Evolutionary conservation across 2,329 filamentous ascomycete genomes (phyloP), one percentile per base, ranked within the genome.

Genomic region (Metarhizium guizhouense): DNA sequence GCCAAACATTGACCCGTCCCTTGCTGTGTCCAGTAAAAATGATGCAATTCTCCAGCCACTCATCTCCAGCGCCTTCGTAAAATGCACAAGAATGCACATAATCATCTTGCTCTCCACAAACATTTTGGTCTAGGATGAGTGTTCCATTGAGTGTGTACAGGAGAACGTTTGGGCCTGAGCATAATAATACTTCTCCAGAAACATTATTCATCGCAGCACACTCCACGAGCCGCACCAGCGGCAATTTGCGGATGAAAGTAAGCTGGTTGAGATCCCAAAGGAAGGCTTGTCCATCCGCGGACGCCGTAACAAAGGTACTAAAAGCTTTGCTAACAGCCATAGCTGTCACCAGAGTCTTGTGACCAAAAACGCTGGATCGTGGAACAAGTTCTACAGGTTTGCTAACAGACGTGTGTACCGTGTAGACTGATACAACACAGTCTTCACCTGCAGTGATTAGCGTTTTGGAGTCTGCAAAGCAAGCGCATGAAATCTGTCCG

Each of bases 221-320:
- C 71, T 95, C 83, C 2, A 82, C 75, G 0, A 77, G 71, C 4
- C 81, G 77, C 3, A 77, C 76, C 16, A 77, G 69, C 0, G 84
- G 84, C 25, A 93, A 76, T 69, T 84, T 87, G 48, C 90, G 83
- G 6, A 97, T 85, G 64, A 96, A 95, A 53, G 90, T 88, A 13
- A 91, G 82, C 16, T 90, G 84, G 69, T 97, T 99, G 4, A 99
- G 78, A 68, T 97, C 94, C 94, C 94, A 99, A 3, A 97, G 76
- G 64, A 95, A 85, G 11, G 92, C 85, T 43, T 89, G 85, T 0
- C 92, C 92, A 65, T 95, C 90, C 0, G 80, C 80, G 0, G 88
- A 92, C 1, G 88, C 87, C 1, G 91, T 95, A 3, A 97, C 78
- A 53, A 99, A 83, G 0, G 91, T 88, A 65, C 90, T 92, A 69